A percentile compares a stretch with the other conserved stretches of the same genome.
phyloP scores from a whole-genome alignment of 257 asterid species.

The Cruciata laevipes region DNA sequence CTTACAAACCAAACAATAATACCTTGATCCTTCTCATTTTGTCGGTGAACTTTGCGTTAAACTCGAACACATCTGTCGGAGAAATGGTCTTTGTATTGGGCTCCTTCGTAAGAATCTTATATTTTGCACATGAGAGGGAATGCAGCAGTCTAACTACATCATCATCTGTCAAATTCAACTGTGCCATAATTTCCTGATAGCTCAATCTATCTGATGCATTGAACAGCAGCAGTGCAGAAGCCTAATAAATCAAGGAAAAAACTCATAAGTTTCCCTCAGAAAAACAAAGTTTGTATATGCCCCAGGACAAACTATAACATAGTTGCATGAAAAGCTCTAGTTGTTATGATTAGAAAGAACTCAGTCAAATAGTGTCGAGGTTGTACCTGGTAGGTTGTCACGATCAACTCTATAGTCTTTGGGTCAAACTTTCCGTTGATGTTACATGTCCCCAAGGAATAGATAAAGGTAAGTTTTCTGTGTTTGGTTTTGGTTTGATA shows the following conservation, averaged over 20 bases:
- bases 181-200: constrained; percentile 85
- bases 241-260: constrained; percentile 36
- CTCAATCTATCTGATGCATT: constrained; percentile 82
- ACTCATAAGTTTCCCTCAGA: background rate
- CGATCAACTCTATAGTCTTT: constrained; percentile 79
- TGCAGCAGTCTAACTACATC: constrained; percentile 93
- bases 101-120: constrained; percentile 84
- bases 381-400: constrained; percentile 89
- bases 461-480: constrained; percentile 89
- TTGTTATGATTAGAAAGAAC: background rate
- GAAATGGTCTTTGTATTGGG: constrained; percentile 80
- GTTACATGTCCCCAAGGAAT: constrained; percentile 95
- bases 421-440: constrained; percentile 85
- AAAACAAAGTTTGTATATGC: background rate
- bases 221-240: constrained; percentile 79
- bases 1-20: constrained; percentile 1
- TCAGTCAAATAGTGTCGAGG: background rate
- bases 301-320: constrained; percentile 1
- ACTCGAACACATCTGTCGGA: constrained; percentile 76
- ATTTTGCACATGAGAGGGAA: constrained; percentile 96
- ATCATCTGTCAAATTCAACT: constrained; percentile 81
- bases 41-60: constrained; percentile 87
- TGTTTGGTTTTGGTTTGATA: constrained; percentile 98
- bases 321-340: background rate
- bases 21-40: constrained; percentile 98